Percentiles rank a stretch among this genome's conserved stretches.
These are phyloP conservation scores for Artomyces pyxidatus DNA, from an alignment of 768 basidiomycete species.

Conservation along the genomic window DNA sequence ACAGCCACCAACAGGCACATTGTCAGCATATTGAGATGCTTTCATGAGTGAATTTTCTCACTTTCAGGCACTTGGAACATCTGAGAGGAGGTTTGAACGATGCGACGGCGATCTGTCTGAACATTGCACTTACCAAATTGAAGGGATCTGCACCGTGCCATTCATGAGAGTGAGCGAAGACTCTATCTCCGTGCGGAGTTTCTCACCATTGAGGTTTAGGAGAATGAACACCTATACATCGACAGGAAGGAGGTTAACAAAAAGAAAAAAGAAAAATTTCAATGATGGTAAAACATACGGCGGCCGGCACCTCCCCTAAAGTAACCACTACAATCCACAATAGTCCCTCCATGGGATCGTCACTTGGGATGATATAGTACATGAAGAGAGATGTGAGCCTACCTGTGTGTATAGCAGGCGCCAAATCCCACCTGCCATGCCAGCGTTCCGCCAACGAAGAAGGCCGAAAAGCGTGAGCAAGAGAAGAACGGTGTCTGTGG, in stretches of 20 bases:
- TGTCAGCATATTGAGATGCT: neutral
- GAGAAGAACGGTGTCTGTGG: constrained; percentile 6
- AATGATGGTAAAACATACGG: constrained; percentile 2
- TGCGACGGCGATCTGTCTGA: neutral
- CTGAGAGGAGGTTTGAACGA: constrained; percentile 1
- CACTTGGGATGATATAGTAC: neutral
- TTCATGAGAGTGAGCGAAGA: too few relatives aligned
- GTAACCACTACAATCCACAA: constrained; percentile 11
- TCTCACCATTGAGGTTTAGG: constrained; percentile 8
- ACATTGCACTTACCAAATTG: too few relatives aligned
- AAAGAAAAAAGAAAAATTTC: neutral
- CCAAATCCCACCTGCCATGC: constrained; percentile 10
- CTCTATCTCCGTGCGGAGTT: neutral
- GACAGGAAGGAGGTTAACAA: neutral
- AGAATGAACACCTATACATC: constrained; percentile 6
- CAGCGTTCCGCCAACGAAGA: constrained; percentile 6
- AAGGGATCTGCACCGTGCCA: too few relatives aligned
- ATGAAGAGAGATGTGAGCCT: neutral
- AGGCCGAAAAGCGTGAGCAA: constrained; percentile 7
- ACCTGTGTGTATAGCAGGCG: constrained; percentile 9
- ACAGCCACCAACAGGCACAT: too few relatives aligned
- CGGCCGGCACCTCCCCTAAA: constrained; percentile 8
- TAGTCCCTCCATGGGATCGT: constrained; percentile 1
- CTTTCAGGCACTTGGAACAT: constrained; percentile 13
- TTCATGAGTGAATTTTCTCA: neutral